phyloP scores from a whole-genome alignment of 2,329 filamentous ascomycete species.

The Aspergillus pseudoterreus region DNA sequence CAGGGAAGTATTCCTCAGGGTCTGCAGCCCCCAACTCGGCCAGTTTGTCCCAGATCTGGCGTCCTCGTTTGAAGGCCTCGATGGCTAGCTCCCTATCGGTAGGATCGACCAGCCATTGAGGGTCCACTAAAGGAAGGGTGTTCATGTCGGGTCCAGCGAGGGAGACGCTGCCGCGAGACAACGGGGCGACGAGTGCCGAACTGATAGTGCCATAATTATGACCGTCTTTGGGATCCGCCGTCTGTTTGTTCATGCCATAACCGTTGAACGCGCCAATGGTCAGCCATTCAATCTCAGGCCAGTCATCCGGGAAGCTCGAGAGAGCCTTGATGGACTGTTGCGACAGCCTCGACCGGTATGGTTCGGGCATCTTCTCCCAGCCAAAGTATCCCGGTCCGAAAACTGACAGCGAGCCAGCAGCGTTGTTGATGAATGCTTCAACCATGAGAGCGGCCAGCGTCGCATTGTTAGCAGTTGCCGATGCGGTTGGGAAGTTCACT shows the following conservation, averaged over 20 bases:
- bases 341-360: constrained; percentile 17
- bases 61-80: constrained; percentile 38
- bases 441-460: constrained; percentile 16
- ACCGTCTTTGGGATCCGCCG: constrained; percentile 21
- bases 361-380: constrained; percentile 27
- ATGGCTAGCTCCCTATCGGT: constrained; percentile 44
- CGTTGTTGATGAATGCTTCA: constrained; percentile 21
- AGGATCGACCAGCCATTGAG: constrained; percentile 11
- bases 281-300: constrained; percentile 32
- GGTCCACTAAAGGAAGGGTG: constrained; percentile 13
- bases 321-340: constrained; percentile 10
- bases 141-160: constrained; percentile 14
- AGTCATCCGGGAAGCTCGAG: constrained; percentile 25
- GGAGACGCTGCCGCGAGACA: constrained; percentile 14
- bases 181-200: constrained; percentile 9
- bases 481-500: constrained; percentile 32
- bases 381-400: constrained; percentile 21
- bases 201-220: constrained; percentile 13
- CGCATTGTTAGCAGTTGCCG: constrained; percentile 19
- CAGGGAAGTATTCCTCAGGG: constrained; percentile 33
- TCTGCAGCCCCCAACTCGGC: constrained; percentile 17
- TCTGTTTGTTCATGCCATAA: constrained; percentile 10
- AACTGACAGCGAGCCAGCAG: constrained; percentile 22
- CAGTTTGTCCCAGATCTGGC: constrained; percentile 30
- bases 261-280: constrained; percentile 14